phyloP scores from a whole-genome alignment of 305 asterid species.

The Salvia sclarea region DNA sequence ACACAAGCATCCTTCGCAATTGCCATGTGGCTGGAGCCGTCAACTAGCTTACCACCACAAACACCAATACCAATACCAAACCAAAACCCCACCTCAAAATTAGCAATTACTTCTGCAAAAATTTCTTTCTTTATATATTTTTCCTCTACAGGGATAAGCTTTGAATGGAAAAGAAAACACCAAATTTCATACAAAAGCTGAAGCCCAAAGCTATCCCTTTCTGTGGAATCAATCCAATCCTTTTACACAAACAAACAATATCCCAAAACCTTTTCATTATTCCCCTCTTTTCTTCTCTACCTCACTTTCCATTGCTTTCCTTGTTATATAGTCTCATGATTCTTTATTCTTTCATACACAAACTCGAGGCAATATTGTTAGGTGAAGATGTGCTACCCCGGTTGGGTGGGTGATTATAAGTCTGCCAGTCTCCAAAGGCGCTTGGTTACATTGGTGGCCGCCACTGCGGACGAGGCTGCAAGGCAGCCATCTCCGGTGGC shows the following conservation, averaged over 20 bases:
- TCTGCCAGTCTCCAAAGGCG: conserved; percentile 20
- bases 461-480: conserved; percentile 32
- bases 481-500: conserved; percentile 29
- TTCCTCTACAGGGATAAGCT: conserved; percentile 30
- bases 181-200: conserved; percentile 30
- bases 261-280: conserved; percentile 31
- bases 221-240: conserved; percentile 31
- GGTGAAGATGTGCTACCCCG: conserved; percentile 60
- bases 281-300: conserved; percentile 29
- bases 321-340: conserved; percentile 38
- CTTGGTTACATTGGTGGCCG: conserved; percentile 25
- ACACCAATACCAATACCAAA: neutral
- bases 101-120: conserved; percentile 10
- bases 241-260: conserved; percentile 30
- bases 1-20: neutral
- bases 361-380: neutral
- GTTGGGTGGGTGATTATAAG: conserved; percentile 30
- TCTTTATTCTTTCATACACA: conserved; percentile 28
- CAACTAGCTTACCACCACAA: conserved; percentile 35
- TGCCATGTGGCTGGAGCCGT: conserved; percentile 35
- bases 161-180: conserved; percentile 34
- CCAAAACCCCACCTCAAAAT: conserved; percentile 24
- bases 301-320: conserved; percentile 29
- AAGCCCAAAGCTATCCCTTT: conserved; percentile 35
- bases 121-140: neutral